A percentile compares a stretch with the other conserved stretches of the same genome.
phyloP scores from a whole-genome alignment of 2,329 filamentous ascomycete species.

The Xylaria sp. region DNA sequence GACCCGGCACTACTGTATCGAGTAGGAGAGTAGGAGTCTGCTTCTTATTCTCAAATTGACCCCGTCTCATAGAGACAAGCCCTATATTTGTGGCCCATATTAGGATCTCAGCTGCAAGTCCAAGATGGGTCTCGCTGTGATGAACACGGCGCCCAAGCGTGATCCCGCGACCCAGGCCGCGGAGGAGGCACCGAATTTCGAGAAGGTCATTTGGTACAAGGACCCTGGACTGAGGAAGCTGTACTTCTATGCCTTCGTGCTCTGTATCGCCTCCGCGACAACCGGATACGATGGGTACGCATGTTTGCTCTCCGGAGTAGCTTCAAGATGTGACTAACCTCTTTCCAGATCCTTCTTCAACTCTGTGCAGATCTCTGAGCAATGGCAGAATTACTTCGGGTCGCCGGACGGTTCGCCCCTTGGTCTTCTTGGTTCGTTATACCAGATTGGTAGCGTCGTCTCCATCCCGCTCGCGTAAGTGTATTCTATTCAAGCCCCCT shows the following conservation, averaged over 20 bases:
- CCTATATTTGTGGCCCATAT: too few relatives aligned
- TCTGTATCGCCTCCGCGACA: conserved; percentile 51
- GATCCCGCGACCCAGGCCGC: conserved; percentile 31
- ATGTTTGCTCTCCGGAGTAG: not conserved
- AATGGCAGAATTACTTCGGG: conserved; percentile 45
- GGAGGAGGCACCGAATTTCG: conserved; percentile 46
- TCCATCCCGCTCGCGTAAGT: conserved; percentile 51
- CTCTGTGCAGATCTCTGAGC: conserved; percentile 39
- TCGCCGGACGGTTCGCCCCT: conserved; percentile 39
- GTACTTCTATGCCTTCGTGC: conserved; percentile 48
- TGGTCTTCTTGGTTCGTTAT: conserved; percentile 53
- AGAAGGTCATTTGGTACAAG: conserved; percentile 47
- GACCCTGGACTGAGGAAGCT: conserved; percentile 53
- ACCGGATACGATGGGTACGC: conserved; percentile 52
- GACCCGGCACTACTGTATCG: not conserved
- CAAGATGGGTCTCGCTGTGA: conserved; percentile 17
- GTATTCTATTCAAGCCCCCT: not conserved
- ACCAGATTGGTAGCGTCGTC: conserved; percentile 53
- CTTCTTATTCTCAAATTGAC: not conserved
- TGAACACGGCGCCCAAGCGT: conserved; percentile 1
- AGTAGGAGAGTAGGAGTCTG: not conserved
- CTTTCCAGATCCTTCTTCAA: conserved; percentile 41
- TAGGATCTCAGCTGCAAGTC: not conserved
- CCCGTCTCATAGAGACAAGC: not conserved
- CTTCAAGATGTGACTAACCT: conserved; percentile 9